Conservation (phyloP, 805 yeast genomes). For the Grigorovia transvaalensis region DNA sequence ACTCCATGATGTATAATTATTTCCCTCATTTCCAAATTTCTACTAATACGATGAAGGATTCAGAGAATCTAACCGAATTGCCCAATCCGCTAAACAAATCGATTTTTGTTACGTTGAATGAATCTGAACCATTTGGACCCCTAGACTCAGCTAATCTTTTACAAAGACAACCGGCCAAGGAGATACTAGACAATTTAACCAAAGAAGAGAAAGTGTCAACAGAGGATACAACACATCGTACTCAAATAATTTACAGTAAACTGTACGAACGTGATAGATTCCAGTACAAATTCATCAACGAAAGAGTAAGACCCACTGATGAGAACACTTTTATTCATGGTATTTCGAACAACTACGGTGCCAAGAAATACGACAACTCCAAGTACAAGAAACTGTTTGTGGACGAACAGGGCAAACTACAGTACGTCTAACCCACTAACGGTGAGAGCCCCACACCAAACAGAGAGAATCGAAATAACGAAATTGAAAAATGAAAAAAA, state of each 20-base stretch:
- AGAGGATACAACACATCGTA: not conserved
- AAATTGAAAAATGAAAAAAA: no score
- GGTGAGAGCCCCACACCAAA: no score
- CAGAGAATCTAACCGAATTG: conserved; percentile 86
- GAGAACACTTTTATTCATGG: not conserved
- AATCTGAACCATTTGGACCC: conserved; percentile 92
- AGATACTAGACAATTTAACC: conserved; percentile 63
- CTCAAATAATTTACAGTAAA: not conserved
- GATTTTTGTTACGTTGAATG: conserved; percentile 81
- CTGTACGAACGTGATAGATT: conserved; percentile 50
- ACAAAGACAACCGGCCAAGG: conserved; percentile 79
- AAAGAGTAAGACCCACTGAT: not conserved
- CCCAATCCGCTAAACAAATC: conserved; percentile 84
- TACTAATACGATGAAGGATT: conserved; percentile 7
- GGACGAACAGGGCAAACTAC: not conserved
- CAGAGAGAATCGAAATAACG: no score
- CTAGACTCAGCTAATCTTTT: conserved; percentile 83
- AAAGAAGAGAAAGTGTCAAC: conserved; percentile 8
- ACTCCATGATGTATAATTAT: conserved; percentile 53
- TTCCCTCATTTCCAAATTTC: conserved; percentile 59
- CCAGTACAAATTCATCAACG: conserved; percentile 63
- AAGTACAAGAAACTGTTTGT: not conserved
- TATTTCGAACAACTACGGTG: not conserved
- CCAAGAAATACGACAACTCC: not conserved
- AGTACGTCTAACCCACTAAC: not conserved